Conservation (phyloP, 176 grass and related monocot genomes). For the Melocanna baccifera region DNA sequence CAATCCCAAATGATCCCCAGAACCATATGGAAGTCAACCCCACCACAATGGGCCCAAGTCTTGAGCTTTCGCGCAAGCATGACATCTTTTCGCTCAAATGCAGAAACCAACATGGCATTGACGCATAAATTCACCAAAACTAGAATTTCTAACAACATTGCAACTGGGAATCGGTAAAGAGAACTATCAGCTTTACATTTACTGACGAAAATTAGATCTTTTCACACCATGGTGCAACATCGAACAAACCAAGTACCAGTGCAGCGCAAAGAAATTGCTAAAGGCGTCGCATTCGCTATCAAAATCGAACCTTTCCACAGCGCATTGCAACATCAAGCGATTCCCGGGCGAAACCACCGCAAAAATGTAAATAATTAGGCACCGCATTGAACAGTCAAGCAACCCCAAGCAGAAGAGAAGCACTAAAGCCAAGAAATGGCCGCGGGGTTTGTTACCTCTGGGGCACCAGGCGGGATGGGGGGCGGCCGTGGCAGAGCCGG, state of each 20-base stretch:
- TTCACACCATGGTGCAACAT: not conserved
- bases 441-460: constrained; percentile 52
- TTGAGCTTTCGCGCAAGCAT: not conserved
- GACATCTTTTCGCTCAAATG: constrained; percentile 10
- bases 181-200: not conserved
- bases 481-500: constrained; percentile 54
- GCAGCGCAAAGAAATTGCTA: constrained; percentile 10
- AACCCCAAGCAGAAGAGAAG: not conserved
- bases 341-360: not conserved
- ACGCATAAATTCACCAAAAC: not conserved
- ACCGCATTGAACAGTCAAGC: not conserved
- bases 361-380: constrained; percentile 19
- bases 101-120: not conserved
- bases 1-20: constrained; percentile 25
- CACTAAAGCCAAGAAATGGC: not conserved
- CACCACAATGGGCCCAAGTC: constrained; percentile 7
- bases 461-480: constrained; percentile 58
- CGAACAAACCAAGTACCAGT: not conserved
- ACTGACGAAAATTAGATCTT: constrained; percentile 19
- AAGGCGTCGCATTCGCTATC: not conserved
- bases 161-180: not conserved
- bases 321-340: not conserved
- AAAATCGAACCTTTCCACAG: constrained; percentile 12
- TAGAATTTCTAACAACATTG: constrained; percentile 6
- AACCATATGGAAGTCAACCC: constrained; percentile 43